Conservation (phyloP, 1,284 basidiomycete genomes). For the Moesziomyces antarcticus region DNA sequence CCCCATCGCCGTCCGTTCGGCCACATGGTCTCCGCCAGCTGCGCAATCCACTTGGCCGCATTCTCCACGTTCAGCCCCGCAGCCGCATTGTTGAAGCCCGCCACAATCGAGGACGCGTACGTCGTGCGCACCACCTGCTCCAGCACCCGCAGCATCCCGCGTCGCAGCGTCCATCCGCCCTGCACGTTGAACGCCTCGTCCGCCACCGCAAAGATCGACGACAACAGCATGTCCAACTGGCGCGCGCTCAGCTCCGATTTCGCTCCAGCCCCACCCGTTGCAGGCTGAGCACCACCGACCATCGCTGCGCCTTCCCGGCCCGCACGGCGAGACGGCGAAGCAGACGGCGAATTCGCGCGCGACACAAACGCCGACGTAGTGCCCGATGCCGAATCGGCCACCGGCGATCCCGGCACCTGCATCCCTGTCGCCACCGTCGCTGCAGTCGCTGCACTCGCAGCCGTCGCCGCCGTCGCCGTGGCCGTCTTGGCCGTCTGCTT, state of each 20-base stretch:
- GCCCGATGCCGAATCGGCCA: constrained; percentile 19
- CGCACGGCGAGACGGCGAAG: constrained; percentile 26
- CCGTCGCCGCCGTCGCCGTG: constrained; percentile 26
- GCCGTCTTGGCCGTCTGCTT: constrained; percentile 52
- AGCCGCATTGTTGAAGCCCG: constrained; percentile 58
- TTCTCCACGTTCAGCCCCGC: constrained; percentile 51
- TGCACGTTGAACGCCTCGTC: constrained; percentile 67
- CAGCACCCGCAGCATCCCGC: constrained; percentile 66
- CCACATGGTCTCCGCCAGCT: constrained; percentile 60
- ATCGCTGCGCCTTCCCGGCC: neutral
- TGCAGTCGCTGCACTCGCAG: neutral
- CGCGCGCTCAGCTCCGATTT: constrained; percentile 36
- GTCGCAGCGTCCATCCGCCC: constrained; percentile 65
- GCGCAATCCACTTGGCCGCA: constrained; percentile 55
- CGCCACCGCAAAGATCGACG: constrained; percentile 66
- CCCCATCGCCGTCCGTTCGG: constrained; percentile 49
- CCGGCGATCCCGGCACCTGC: constrained; percentile 10
- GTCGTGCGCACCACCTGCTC: constrained; percentile 66
- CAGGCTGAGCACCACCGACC: neutral
- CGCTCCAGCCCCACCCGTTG: too few relatives aligned
- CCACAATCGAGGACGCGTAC: constrained; percentile 60
- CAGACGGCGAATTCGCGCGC: constrained; percentile 34
- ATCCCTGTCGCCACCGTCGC: constrained; percentile 1
- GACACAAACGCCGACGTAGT: constrained; percentile 35
- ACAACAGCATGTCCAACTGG: constrained; percentile 65